Conservation (phyloP, 75 land plant species). For the Selaginella tamariscina region DNA sequence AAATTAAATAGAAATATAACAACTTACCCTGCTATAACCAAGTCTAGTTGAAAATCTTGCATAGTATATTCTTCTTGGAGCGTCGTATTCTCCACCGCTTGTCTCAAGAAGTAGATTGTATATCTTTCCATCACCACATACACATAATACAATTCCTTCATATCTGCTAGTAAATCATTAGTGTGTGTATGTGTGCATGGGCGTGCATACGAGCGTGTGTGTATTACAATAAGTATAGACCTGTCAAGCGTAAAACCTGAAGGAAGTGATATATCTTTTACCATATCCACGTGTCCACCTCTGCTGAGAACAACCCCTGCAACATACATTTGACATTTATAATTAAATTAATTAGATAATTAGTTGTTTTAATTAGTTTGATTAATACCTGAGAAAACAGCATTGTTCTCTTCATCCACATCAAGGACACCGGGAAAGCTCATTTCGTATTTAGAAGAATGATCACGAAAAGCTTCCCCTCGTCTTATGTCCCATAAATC, state of each 20-base stretch:
- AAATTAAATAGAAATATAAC: neutral
- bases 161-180: constrained; percentile 47
- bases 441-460: constrained; percentile 72
- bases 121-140: constrained; percentile 89
- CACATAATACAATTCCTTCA: constrained; percentile 79
- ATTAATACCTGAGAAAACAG: constrained; percentile 78
- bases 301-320: constrained; percentile 85
- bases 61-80: constrained; percentile 62
- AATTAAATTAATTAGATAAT: no score
- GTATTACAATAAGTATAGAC: no score
- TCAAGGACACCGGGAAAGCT: constrained; percentile 80
- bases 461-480: constrained; percentile 61
- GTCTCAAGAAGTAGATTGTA: constrained; percentile 72
- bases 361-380: no score
- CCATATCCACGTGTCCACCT: constrained; percentile 89
- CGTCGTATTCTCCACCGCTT: constrained; percentile 50
- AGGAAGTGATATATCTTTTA: constrained; percentile 69
- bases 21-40: constrained; percentile 86
- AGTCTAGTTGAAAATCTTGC: constrained; percentile 64
- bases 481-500: constrained; percentile 70
- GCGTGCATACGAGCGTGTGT: no score
- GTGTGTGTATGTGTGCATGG: no score
- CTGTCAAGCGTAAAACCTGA: constrained; percentile 92
- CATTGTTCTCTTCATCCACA: constrained; percentile 50
- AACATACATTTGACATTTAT: no score